Conservation (phyloP, 139 green algal genomes). For the Chlorella sp. region DNA sequence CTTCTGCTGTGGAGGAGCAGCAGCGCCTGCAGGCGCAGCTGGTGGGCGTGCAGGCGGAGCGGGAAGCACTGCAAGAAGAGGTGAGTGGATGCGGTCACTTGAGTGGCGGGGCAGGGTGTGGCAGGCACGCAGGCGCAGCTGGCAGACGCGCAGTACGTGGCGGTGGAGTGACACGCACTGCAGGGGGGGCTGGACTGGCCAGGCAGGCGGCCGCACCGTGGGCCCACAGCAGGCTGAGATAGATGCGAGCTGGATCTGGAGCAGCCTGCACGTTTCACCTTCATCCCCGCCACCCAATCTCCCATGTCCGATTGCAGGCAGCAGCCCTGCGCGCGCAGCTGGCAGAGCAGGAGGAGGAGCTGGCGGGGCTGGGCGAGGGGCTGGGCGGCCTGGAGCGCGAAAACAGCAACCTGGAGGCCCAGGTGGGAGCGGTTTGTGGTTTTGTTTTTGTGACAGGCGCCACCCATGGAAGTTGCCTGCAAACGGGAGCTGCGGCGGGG, state of each 20-base stretch:
- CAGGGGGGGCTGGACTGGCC: no score
- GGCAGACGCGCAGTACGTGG: neutral
- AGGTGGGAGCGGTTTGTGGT: conserved; percentile 20
- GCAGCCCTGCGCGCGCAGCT: neutral
- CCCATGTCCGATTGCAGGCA: neutral
- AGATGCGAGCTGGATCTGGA: no score
- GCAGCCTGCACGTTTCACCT: neutral
- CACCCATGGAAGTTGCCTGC: no score
- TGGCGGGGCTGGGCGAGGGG: neutral
- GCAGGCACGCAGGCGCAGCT: neutral
- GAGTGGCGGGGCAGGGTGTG: neutral
- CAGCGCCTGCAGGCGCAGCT: conserved; percentile 16
- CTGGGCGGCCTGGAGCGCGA: conserved; percentile 33
- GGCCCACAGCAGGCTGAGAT: no score
- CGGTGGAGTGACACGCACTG: no score
- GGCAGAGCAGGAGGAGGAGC: neutral
- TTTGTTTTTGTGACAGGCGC: no score
- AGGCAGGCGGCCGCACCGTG: no score
- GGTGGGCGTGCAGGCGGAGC: neutral
- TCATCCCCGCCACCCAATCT: neutral
- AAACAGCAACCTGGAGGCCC: conserved; percentile 36
- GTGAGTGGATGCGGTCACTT: neutral
- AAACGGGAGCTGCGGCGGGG: no score
- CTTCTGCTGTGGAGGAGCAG: neutral
- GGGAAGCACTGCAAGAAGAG: neutral